Evolutionary conservation across 768 basidiomycete species (phyloP).

Genomic region (Scleroderma bovista): DNA sequence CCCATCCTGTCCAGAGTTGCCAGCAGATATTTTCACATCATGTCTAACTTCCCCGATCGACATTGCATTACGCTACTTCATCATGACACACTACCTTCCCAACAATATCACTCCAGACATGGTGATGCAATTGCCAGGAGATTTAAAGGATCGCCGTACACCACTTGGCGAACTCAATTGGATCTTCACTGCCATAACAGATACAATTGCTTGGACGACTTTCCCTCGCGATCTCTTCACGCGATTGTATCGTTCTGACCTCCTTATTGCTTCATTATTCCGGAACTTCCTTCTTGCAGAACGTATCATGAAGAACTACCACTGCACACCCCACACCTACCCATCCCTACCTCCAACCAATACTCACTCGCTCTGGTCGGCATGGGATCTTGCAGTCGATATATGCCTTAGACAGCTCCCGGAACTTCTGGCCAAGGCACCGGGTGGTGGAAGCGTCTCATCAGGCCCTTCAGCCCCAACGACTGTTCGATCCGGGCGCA

Average conservation of each 20-base stretch:
- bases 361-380: slow-evolving; percentile 92
- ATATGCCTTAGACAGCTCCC: slow-evolving; percentile 92
- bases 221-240: slow-evolving; percentile 93
- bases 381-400: slow-evolving; percentile 97
- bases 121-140: slow-evolving; percentile 93
- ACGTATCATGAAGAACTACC: slow-evolving; percentile 95
- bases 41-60: slow-evolving; percentile 98
- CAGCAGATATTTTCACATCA: slow-evolving; percentile 95
- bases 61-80: slow-evolving; percentile 89
- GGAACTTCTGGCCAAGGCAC: slow-evolving; percentile 53
- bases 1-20: slow-evolving; percentile 93
- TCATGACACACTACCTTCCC: slow-evolving; percentile 85
- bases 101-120: slow-evolving; percentile 79
- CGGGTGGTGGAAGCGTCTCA: slow-evolving; percentile 14
- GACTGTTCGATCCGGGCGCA: slow-evolving; percentile 6
- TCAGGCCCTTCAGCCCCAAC: slow-evolving; percentile 16
- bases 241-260: slow-evolving; percentile 88
- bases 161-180: slow-evolving; percentile 98
- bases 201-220: slow-evolving; percentile 98
- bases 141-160: slow-evolving; percentile 93
- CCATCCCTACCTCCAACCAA: slow-evolving; percentile 94
- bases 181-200: slow-evolving; percentile 99
- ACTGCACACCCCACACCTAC: slow-evolving; percentile 92
- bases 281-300: slow-evolving; percentile 97
- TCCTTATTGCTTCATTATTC: slow-evolving; percentile 93